phyloP scores from a whole-genome alignment of 2,329 filamentous ascomycete genomes.

The Lithohypha guttulata region DNA sequence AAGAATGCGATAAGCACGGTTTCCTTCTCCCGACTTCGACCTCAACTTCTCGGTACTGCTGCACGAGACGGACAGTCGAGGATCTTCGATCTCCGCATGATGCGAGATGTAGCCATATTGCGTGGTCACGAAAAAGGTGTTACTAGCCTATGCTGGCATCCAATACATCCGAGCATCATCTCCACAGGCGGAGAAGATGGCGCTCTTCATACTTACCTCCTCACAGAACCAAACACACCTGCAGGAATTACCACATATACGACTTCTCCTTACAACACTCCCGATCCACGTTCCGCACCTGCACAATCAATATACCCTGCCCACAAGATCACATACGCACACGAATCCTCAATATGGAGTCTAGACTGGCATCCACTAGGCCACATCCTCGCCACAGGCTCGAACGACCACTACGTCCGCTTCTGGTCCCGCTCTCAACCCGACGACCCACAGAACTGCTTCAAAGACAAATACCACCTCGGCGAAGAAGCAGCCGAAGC shows the following conservation, averaged over 20 bases:
- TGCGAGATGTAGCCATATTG: conserved; percentile 90
- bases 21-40: conserved; percentile 74
- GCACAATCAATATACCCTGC: conserved; percentile 88
- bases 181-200: conserved; percentile 87
- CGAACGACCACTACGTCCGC: conserved; percentile 89
- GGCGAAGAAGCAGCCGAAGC: conserved; percentile 88
- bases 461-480: conserved; percentile 90
- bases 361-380: conserved; percentile 96
- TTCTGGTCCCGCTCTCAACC: conserved; percentile 92
- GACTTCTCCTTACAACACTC: conserved; percentile 72
- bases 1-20: conserved; percentile 96
- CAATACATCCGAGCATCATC: conserved; percentile 76
- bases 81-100: conserved; percentile 92
- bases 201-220: conserved; percentile 82
- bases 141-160: conserved; percentile 86
- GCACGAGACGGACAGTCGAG: conserved; percentile 87
- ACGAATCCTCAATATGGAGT: conserved; percentile 94
- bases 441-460: conserved; percentile 65
- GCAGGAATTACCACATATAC: conserved; percentile 50
- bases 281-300: conserved; percentile 67
- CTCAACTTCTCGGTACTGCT: conserved; percentile 77
- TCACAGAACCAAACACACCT: conserved; percentile 86
- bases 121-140: conserved; percentile 96
- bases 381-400: conserved; percentile 88
- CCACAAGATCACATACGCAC: conserved; percentile 75